These are phyloP conservation scores for Mycena indigotica DNA, from an alignment of 768 basidiomycete species.

Conservation along the genomic window DNA sequence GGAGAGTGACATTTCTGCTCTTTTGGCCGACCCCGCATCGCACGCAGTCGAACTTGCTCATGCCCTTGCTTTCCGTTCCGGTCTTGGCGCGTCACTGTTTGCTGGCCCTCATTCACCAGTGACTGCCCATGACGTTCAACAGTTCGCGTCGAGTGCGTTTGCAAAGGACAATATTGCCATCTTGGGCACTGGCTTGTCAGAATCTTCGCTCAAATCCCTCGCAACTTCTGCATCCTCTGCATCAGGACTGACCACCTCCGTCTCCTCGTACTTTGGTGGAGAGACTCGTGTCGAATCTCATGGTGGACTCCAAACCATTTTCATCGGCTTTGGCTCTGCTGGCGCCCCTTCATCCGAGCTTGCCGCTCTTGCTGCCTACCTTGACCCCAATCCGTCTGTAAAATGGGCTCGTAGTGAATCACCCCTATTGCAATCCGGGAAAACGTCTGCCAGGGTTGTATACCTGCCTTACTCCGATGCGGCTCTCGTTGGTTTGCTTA, in stretches of 20 bases:
- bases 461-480: slow-evolving; percentile 93
- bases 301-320: slow-evolving; percentile 70
- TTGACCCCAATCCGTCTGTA: slow-evolving; percentile 77
- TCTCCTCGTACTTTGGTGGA: slow-evolving; percentile 73
- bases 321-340: slow-evolving; percentile 86
- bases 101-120: slow-evolving; percentile 69
- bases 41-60: slow-evolving; percentile 88
- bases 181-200: slow-evolving; percentile 84
- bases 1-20: slow-evolving; percentile 67
- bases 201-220: slow-evolving; percentile 66
- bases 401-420: slow-evolving; percentile 86
- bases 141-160: slow-evolving; percentile 74
- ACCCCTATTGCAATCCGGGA: slow-evolving; percentile 59
- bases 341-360: slow-evolving; percentile 68
- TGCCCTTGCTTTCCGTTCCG: slow-evolving; percentile 87
- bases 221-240: slow-evolving; percentile 51
- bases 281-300: slow-evolving; percentile 74
- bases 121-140: slow-evolving; percentile 68
- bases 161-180: slow-evolving; percentile 80
- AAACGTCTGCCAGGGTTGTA: slow-evolving; percentile 69
- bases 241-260: slow-evolving; percentile 35
- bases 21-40: slow-evolving; percentile 59
- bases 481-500: slow-evolving; percentile 77
- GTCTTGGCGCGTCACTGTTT: slow-evolving; percentile 90
- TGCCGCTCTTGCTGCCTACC: slow-evolving; percentile 75